Base-by-base conservation (phyloP, 257 asterid genomes). In the Nicotiana paniculata region DNA sequence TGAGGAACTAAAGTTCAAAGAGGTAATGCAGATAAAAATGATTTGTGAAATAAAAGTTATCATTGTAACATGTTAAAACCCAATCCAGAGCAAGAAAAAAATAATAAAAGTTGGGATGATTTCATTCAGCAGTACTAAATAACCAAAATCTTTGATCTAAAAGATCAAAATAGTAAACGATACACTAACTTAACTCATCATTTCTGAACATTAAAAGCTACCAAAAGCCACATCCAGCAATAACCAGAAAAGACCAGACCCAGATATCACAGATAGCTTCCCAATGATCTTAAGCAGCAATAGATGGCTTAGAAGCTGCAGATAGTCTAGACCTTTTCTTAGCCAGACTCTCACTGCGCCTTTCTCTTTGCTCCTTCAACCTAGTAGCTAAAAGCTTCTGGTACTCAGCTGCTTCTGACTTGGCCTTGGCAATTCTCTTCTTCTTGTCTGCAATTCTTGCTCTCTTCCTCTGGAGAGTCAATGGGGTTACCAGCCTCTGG, bases 391-490 rank as follows among this genome's bases (percentile, higher is more conserved):
- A 53, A 16, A 75, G 80, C 80, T 75, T 75, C 64, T 75, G 80
- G 30, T 51, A 75, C 1, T 75, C 80, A 75, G 80, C 80, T 0
- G 80, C 80, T 75, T 75, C 80, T 4, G 80, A 75, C 80, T 75
- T 75, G 0, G 80, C 80, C 80, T 75, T 75, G 28, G 80, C 64
- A 9, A 75, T 75, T 75, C 80, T 75, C 80, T 51, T 75, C 80
- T 75, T 75, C 80, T 75, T 75, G 64, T 75, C 80, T 0, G 80
- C 80, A 0, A 75, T 75, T 75, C 80, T 75, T 75, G 80, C 80
- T 53, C 80, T 75, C 80, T 75, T 75, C 80, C 80, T 75, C 46
- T 75, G 80, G 17, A 75, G 80, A 28, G 80, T 75, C 64, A 75
- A 75, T 75, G 80, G 80, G 0, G 80, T 75, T 48, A 75, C 80